Percentiles rank a stretch among this genome's conserved stretches.
These are phyloP conservation scores for Tubosaeta brunneosetosa DNA, from an alignment of 768 basidiomycete species.

Conservation along the genomic window DNA sequence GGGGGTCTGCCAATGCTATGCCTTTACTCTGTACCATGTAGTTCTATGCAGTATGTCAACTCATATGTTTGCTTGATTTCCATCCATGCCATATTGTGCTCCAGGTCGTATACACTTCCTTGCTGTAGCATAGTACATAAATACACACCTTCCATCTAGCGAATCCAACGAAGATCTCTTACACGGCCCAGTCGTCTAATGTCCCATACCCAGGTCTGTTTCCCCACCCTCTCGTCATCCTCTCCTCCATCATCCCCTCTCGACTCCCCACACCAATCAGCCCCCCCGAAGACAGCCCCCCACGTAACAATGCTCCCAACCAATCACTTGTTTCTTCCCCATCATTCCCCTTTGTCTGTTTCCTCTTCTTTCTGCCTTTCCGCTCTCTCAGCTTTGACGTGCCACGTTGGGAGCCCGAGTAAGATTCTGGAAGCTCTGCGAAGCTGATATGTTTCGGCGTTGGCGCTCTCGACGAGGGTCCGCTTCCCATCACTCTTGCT, in stretches of 20 bases:
- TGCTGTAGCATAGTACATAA: background rate
- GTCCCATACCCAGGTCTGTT: conserved; percentile 36
- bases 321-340: conserved; percentile 23
- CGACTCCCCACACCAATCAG: conserved; percentile 22
- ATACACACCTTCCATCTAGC: background rate
- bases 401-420: conserved; percentile 36
- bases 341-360: conserved; percentile 31
- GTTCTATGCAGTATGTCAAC: conserved; percentile 8
- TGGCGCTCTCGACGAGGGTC: conserved; percentile 47
- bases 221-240: conserved; percentile 48
- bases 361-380: conserved; percentile 29
- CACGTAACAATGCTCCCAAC: conserved; percentile 20
- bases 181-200: conserved; percentile 58
- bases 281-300: conserved; percentile 23
- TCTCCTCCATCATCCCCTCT: conserved; percentile 51
- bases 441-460: conserved; percentile 79
- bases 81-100: background rate
- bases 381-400: conserved; percentile 34
- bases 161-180: conserved; percentile 1
- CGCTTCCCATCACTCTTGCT: conserved; percentile 32
- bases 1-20: conserved; percentile 1
- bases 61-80: background rate
- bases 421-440: conserved; percentile 67
- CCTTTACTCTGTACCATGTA: conserved; percentile 13
- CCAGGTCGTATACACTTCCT: too few relatives aligned